Conservation (phyloP, 2,329 filamentous ascomycete genomes). For the Apiospora koreana region DNA sequence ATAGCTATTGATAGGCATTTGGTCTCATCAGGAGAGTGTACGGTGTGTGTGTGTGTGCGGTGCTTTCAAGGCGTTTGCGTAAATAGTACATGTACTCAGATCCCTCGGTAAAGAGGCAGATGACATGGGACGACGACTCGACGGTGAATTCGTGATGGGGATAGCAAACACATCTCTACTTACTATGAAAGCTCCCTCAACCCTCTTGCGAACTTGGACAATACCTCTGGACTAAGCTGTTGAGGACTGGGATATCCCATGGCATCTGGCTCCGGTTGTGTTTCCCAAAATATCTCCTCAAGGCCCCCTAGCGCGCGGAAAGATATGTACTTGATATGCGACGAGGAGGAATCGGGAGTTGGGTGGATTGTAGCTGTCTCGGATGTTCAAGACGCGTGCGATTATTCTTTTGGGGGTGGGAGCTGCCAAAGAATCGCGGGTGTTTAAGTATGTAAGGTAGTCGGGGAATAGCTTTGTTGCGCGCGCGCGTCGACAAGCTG, state of each 20-base stretch:
- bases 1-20: background rate
- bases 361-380: background rate
- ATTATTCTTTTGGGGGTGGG: background rate
- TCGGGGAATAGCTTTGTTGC: background rate
- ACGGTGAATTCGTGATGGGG: background rate
- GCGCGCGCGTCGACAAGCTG: background rate
- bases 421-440: background rate
- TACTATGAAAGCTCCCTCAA: background rate
- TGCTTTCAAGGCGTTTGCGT: background rate
- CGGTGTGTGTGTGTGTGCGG: no score
- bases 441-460: background rate
- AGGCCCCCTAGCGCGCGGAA: background rate
- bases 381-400: background rate
- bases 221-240: slow-evolving; percentile 8
- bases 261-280: background rate
- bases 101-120: background rate
- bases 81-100: no score
- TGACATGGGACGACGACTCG: background rate
- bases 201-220: background rate
- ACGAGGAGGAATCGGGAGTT: background rate
- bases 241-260: slow-evolving; percentile 7
- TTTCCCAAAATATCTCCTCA: background rate
- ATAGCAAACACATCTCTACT: background rate
- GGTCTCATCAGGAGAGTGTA: no score
- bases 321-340: background rate